phyloP scores from a whole-genome alignment of 345 rosid genomes.

The Populus pruinosa region DNA sequence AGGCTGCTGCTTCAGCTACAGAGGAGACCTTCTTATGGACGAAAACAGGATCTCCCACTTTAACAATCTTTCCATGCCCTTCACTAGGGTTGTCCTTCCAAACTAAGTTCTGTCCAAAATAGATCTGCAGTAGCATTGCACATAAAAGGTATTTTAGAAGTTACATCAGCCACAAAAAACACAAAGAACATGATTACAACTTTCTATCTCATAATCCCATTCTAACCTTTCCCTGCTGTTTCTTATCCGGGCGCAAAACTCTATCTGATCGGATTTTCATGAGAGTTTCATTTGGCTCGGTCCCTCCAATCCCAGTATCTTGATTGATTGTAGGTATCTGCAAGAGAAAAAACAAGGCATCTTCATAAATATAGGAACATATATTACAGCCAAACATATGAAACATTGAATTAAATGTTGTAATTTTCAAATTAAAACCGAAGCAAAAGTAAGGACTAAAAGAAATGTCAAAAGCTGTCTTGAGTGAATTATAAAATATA shows the following conservation, averaged over 20 bases:
- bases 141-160: background rate
- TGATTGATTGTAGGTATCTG: slow-evolving; percentile 75
- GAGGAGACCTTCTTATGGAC: slow-evolving; percentile 52
- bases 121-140: slow-evolving; percentile 43
- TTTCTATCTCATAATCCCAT: background rate
- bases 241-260: slow-evolving; percentile 58
- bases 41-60: slow-evolving; percentile 65
- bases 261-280: slow-evolving; percentile 57
- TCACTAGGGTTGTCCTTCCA: slow-evolving; percentile 42
- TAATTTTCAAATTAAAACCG: background rate
- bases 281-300: slow-evolving; percentile 67
- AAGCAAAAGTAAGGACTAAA: background rate
- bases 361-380: background rate
- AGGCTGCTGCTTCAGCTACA: slow-evolving; percentile 72
- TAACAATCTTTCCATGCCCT: slow-evolving; percentile 44
- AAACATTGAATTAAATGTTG: background rate
- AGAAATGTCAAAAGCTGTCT: background rate
- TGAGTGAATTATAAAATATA: no score
- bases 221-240: slow-evolving; percentile 69
- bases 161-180: background rate
- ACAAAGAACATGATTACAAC: background rate
- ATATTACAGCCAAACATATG: background rate
- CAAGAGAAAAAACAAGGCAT: background rate
- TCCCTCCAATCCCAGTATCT: slow-evolving; percentile 53
- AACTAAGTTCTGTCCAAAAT: slow-evolving; percentile 80